Evolutionary conservation across 2,329 filamentous ascomycete species (phyloP).

Genomic region (Periconia sp.): DNA sequence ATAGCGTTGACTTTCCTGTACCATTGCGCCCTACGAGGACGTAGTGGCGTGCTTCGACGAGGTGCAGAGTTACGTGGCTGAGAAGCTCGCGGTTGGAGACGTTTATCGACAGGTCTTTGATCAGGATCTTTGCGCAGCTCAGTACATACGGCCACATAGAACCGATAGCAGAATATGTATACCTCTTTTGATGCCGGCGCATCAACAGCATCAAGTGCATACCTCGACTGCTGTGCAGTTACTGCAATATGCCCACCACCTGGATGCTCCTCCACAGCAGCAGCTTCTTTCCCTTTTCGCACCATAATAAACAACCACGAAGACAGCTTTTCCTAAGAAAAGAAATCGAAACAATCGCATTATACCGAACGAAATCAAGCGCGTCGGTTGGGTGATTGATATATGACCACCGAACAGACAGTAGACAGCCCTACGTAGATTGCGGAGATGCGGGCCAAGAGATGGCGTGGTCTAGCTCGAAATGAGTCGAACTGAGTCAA

Average conservation of each 20-base stretch:
- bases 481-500: slow-evolving; percentile 16
- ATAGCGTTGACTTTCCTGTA: slow-evolving; percentile 79
- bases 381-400: no score
- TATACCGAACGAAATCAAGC: no score
- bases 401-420: no score
- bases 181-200: slow-evolving; percentile 47
- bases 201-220: slow-evolving; percentile 46
- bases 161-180: slow-evolving; percentile 5
- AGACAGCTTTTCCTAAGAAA: no score
- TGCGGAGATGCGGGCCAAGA: no score
- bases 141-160: background rate
- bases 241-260: slow-evolving; percentile 38
- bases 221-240: slow-evolving; percentile 47
- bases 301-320: slow-evolving; percentile 27
- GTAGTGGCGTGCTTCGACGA: slow-evolving; percentile 77
- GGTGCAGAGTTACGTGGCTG: slow-evolving; percentile 69
- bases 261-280: slow-evolving; percentile 24
- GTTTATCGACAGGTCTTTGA: slow-evolving; percentile 75
- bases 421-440: no score
- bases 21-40: slow-evolving; percentile 82
- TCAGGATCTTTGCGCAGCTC: slow-evolving; percentile 38
- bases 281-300: slow-evolving; percentile 31
- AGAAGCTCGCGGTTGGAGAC: slow-evolving; percentile 71
- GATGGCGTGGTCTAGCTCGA: slow-evolving; percentile 2
- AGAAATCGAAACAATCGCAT: no score